Evolutionary conservation across 176 grass and related monocot genomes (phyloP).

Genomic region (Bromus sterilis): DNA sequence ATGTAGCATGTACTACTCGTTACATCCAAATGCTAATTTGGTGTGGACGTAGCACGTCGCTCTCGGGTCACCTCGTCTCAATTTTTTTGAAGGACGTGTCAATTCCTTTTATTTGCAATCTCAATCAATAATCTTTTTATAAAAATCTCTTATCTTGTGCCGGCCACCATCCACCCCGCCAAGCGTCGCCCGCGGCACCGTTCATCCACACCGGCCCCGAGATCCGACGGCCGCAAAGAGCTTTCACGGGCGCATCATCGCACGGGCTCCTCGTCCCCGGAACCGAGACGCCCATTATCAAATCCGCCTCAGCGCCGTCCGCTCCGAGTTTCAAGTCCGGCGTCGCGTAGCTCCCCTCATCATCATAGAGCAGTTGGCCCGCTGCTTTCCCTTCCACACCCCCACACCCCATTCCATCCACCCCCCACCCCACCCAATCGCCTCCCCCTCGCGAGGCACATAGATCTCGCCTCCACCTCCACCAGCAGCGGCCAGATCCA

Average conservation of each 20-base stretch:
- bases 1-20: too few relatives aligned
- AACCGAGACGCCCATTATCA: not conserved
- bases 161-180: not conserved
- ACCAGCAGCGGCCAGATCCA: not conserved
- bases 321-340: slow-evolving; percentile 5
- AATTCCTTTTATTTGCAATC: too few relatives aligned
- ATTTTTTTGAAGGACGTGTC: too few relatives aligned
- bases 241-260: not conserved
- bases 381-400: not conserved
- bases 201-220: not conserved
- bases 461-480: not conserved
- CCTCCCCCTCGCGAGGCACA: not conserved
- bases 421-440: not conserved
- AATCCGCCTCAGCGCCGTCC: slow-evolving; percentile 11
- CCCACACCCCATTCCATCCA: not conserved
- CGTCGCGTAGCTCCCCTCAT: slow-evolving; percentile 44
- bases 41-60: too few relatives aligned
- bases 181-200: too few relatives aligned
- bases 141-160: not conserved
- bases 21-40: too few relatives aligned
- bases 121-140: too few relatives aligned
- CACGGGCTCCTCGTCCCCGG: slow-evolving; percentile 11
- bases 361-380: not conserved
- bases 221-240: not conserved
- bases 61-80: not conserved